Base-by-base conservation (phyloP, 2,329 filamentous ascomycete genomes). In the Cercospora nicotianae region DNA sequence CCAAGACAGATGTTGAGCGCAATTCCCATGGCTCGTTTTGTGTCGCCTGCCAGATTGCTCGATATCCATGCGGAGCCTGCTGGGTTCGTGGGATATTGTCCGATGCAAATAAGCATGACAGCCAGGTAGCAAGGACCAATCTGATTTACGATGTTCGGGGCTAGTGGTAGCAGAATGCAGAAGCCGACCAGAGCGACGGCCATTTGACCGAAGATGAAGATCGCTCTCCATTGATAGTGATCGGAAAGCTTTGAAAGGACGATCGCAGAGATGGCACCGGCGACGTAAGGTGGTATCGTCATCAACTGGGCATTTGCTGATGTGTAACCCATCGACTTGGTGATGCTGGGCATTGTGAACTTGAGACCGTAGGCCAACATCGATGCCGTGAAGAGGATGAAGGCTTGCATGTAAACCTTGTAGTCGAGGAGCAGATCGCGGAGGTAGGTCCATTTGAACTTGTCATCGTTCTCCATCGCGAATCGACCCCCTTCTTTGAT, bases 381-480 rank as follows among this genome's bases (percentile, higher is more conserved):
- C 13, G 36, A 39, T 39, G 42, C 42, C 3, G 69, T 73, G 23
- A 39, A 39, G 13, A 39, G 36, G 36, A 39, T 39, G 16, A 39
- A 39, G 3, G 36, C 36, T 6, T 39, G 36, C 36, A 39, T 39
- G 6, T 39, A 39, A 39, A 39, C 36, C 36, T 39, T 39, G 36
- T 39, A 39, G 16, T 39, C 36, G 13, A 39, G 36, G 6, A 72
- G 55, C 5, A 73, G 61, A 12, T 74, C 71, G 30, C 61, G 70
- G 13, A 74, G 45, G 48, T 72, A 74, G 1, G 64, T 65, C 73
- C 70, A 73, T 53, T 72, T 71, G 67, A 74, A 74, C 62, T 72
- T 70, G 28, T 74, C 72, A 5, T 26, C 58, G 18, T 68, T 69
- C 64, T 73, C 71, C 39, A 65, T 66, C 6, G 66, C 62, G 5